These are phyloP conservation scores for Colletotrichum aenigma DNA, from an alignment of 2,329 filamentous ascomycete species.

Conservation along the genomic window DNA sequence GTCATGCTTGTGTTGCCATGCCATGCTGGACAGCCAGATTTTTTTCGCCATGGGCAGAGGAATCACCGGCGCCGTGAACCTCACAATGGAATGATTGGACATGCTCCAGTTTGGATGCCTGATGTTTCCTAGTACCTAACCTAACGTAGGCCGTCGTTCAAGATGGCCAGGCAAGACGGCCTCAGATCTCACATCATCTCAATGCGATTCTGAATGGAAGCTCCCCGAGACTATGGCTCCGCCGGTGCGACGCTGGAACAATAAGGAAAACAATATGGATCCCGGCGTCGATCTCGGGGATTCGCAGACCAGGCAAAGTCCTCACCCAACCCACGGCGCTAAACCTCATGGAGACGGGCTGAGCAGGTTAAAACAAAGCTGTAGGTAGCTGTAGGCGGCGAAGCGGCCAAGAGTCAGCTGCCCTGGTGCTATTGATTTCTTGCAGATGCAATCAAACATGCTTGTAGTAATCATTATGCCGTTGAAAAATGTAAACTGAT, in stretches of 20 bases:
- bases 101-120: neutral
- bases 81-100: neutral
- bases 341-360: neutral
- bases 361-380: neutral
- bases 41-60: accelerated
- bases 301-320: neutral
- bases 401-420: neutral
- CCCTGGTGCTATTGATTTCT: neutral
- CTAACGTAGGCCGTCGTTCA: neutral
- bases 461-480: neutral
- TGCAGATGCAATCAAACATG: neutral
- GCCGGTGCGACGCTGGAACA: neutral
- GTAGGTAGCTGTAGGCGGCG: neutral
- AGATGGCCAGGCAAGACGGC: neutral
- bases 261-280: neutral
- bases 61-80: accelerated
- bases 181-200: neutral
- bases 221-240: neutral
- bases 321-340: constrained; percentile 9
- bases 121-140: neutral
- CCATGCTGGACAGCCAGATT: neutral
- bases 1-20: neutral
- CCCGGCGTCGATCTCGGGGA: constrained; percentile 5
- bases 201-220: too few species aligned
- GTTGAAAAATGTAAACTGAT: neutral